phyloP scores from a whole-genome alignment of 805 yeast genomes.

The Isabelozyma heimii region DNA sequence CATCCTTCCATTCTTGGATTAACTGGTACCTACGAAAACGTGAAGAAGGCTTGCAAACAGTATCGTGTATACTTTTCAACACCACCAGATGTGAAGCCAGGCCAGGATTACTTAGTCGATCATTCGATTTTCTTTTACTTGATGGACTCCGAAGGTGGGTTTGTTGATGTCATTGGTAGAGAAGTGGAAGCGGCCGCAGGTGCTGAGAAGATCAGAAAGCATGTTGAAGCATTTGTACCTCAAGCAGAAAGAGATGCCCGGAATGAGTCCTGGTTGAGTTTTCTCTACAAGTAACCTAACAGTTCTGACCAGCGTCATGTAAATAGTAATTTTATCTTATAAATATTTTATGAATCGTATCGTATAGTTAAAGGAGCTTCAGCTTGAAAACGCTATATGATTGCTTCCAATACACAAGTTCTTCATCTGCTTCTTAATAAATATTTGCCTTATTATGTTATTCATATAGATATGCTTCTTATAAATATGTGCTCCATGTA shows the following conservation, averaged over 20 bases:
- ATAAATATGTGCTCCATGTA: too few relatives aligned
- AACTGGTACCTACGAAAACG: slow-evolving; percentile 85
- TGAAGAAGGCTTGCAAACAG: slow-evolving; percentile 81
- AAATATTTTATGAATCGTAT: not conserved
- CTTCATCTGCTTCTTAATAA: too few relatives aligned
- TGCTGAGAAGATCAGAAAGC: slow-evolving; percentile 69
- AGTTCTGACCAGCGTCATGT: not conserved
- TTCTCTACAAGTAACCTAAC: slow-evolving; percentile 44
- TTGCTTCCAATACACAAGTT: too few relatives aligned
- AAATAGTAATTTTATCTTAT: slow-evolving; percentile 1
- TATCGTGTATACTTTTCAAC: slow-evolving; percentile 97
- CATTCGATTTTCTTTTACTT: slow-evolving; percentile 95
- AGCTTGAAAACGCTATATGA: too few relatives aligned
- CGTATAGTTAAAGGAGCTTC: too few relatives aligned
- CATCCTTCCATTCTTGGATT: slow-evolving; percentile 87
- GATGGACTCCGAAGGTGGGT: slow-evolving; percentile 98
- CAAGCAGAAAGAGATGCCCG: slow-evolving; percentile 64
- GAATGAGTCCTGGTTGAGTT: slow-evolving; percentile 58
- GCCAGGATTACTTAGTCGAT: slow-evolving; percentile 94
- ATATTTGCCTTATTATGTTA: too few relatives aligned
- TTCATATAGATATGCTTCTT: too few relatives aligned
- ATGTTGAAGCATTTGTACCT: slow-evolving; percentile 74
- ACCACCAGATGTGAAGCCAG: slow-evolving; percentile 89
- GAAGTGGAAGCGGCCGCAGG: slow-evolving; percentile 81
- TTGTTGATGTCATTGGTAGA: slow-evolving; percentile 91